Base-by-base conservation (phyloP, 352 stramenopile species). In the Globisporangium mamillatum region DNA sequence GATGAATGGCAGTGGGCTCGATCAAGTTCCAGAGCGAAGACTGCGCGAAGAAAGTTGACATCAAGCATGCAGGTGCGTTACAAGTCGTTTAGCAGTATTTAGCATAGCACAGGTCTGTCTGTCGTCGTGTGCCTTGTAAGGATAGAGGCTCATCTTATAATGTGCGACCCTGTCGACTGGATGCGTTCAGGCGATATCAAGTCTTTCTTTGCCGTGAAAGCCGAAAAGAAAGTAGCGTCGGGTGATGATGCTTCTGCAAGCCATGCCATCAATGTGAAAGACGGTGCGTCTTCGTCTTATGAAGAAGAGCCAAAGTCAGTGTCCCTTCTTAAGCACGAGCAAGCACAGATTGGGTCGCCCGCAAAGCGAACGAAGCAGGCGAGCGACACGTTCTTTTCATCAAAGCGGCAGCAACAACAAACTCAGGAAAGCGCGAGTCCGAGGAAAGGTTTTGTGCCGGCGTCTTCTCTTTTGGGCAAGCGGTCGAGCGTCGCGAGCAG, bases 21-120 rank as follows among this genome's bases (percentile, higher is more conserved):
- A 90, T 76, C 50, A 83, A 90, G 66, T 93, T 90, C 58, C 85
- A 95, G 62, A 86, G 82, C 46, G 73, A 90, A 71, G 74, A 91
- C 25, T 95, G 88, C 55, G 62, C 83, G 18, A 88, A 89, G 63
- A 88, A 91, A 66, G 68, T 95, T 14, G 74, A 94, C 63, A 89
- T 92, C 68, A 90, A 91, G 34, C 82, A 86, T 58, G 80, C 81
- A 74, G 84, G 87, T 93, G 66, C 24, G 32, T 12, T 32, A 32
- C 29, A 32, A 32, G 29, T 32, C 29, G 29, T 32, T 32, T 1
- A 4, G 29, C 29, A 32, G 29, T 32, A 32, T 32, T 32, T 4
- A 32, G 29, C 29, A 32, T 32, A 32, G 4, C 29, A 8, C 29
- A 32, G 29, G 6, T 46, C 16, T 57, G 8, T 12, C 18, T 52